These are phyloP conservation scores for Solanum pimpinellifolium DNA, from an alignment of 257 asterid species.

Conservation along the genomic window DNA sequence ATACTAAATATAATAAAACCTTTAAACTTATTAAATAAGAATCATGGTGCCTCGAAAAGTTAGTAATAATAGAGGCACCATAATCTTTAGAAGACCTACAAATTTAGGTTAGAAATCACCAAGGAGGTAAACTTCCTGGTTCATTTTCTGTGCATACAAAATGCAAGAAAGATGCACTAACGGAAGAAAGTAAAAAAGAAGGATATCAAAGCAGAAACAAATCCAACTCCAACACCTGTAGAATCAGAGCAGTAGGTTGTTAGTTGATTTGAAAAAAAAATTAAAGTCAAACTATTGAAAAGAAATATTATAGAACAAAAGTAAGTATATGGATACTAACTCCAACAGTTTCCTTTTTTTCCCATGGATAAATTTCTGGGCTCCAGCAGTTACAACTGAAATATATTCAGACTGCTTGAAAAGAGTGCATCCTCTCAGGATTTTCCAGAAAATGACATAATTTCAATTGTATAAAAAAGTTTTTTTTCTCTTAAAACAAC, in stretches of 20 bases:
- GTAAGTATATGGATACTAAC: neutral
- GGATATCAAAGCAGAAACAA: conserved; percentile 97
- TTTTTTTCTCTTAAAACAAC: neutral
- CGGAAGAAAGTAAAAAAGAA: conserved; percentile 4
- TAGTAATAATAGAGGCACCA: neutral
- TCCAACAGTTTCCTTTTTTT: neutral
- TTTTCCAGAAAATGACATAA: neutral
- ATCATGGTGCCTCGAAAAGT: neutral
- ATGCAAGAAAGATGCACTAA: neutral
- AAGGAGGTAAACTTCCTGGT: neutral
- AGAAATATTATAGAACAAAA: neutral
- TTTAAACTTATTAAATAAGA: neutral
- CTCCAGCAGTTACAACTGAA: neutral
- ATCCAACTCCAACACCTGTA: conserved; percentile 99
- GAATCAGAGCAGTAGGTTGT: conserved; percentile 11
- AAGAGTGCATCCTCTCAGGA: neutral
- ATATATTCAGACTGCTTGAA: neutral
- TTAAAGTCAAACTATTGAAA: neutral
- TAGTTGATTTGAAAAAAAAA: neutral
- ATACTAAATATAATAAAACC: neutral
- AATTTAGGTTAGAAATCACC: neutral
- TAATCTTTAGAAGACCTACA: neutral
- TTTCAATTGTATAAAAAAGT: neutral
- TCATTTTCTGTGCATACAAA: neutral
- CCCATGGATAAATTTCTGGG: neutral